Base-by-base conservation (phyloP, 179 eudicot species). In the Vitellaria paradoxa region DNA sequence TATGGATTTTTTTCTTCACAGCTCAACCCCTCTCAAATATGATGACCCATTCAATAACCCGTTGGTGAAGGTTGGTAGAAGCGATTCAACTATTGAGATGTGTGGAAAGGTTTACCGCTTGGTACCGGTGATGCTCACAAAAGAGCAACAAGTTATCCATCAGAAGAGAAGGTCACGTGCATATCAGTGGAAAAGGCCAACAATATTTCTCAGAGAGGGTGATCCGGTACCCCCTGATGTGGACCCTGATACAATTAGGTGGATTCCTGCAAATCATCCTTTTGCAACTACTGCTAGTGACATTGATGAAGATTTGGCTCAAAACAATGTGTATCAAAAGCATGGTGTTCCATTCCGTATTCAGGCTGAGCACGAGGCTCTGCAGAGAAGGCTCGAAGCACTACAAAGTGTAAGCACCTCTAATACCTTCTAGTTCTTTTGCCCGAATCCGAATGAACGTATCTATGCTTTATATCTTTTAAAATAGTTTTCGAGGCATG, bases 251-350 rank as follows among this genome's bases (percentile, higher is more conserved):
- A 89, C 97, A 52, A 81, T 96, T 74, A 88, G 99, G 78, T 96
- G 99, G 99, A 93, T 96, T 81, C 99, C 99, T 73, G 93, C 96
- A 77, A 96, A 96, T 85, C 99, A 96, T 84, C 99, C 99, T 70
- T 96, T 96, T 89, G 99, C 98, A 59, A 93, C 99, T 40, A 96
- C 97, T 75, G 81, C 83, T 23, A 93, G 88, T 78, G 99, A 96
- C 81, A 88, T 96, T 72, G 96, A 91, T 82, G 99, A 93, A 83
- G 94, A 89, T 83, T 85, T 93, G 81, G 98, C 99, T 67, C 99
- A 96, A 80, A 92, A 71, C 75, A 96, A 96, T 81, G 96, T 96
- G 66, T 91, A 88, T 81, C 98, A 91, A 79, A 96, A 93, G 87
- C 90, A 88, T 73, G 99, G 99, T 69, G 96, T 93, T 78, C 99